Evolutionary conservation across 2,329 filamentous ascomycete genomes (phyloP).

Genomic region (Tolypocladium pustulatum): DNA sequence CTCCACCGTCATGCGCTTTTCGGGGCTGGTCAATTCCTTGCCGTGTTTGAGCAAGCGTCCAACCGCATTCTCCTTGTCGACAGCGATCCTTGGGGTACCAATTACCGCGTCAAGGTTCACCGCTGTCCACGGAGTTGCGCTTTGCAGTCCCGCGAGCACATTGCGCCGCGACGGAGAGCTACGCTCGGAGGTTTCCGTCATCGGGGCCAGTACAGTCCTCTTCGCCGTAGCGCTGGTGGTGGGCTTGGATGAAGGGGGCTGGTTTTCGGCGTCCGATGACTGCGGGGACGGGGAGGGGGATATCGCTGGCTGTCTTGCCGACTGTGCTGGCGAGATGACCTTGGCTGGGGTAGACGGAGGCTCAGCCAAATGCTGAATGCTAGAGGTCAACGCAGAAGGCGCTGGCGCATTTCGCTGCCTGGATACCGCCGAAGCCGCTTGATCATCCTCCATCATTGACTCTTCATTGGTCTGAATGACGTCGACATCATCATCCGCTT

Average conservation of each 20-base stretch:
- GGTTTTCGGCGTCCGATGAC: constrained; percentile 72
- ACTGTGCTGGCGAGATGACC: constrained; percentile 31
- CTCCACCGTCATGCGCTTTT: constrained; percentile 86
- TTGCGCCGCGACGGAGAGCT: constrained; percentile 55
- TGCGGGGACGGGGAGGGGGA: constrained; percentile 61
- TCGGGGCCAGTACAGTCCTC: constrained; percentile 34
- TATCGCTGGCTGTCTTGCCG: constrained; percentile 41
- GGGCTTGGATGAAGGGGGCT: constrained; percentile 57
- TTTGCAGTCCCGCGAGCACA: constrained; percentile 43
- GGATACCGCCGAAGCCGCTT: not conserved
- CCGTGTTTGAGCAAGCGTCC: constrained; percentile 42
- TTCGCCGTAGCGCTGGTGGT: constrained; percentile 34
- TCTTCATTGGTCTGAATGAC: not conserved
- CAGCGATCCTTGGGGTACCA: constrained; percentile 27
- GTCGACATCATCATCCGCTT: constrained; percentile 4
- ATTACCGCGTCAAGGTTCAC: constrained; percentile 70
- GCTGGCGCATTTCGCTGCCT: not conserved
- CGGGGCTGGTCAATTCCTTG: constrained; percentile 56
- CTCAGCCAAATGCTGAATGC: constrained; percentile 10
- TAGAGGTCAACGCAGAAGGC: too few relatives aligned
- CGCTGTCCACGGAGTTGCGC: constrained; percentile 56
- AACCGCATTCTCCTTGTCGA: constrained; percentile 42
- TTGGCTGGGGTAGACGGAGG: constrained; percentile 33
- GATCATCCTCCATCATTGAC: not conserved
- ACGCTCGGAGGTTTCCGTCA: constrained; percentile 35